A percentile compares a stretch with the other conserved stretches of the same genome.
Conservation (phyloP, 2,329 filamentous ascomycete species). For the Alternaria triticimaculans region DNA sequence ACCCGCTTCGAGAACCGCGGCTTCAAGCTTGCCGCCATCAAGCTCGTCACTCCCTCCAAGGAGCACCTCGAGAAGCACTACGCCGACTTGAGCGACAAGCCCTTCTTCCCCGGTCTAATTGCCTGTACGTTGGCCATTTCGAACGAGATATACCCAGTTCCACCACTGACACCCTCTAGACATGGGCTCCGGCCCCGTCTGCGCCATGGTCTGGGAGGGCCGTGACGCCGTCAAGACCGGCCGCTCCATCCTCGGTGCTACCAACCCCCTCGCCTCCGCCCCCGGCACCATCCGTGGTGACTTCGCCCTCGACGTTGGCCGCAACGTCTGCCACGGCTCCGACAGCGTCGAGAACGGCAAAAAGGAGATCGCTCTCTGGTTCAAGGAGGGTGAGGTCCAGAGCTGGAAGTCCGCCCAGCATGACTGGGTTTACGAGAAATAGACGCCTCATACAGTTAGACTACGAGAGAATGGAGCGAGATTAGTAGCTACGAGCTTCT, state of each 20-base stretch:
- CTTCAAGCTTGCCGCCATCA: conserved; percentile 98
- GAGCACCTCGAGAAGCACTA: conserved; percentile 99
- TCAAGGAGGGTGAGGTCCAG: conserved; percentile 85
- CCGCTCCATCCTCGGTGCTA: conserved; percentile 95
- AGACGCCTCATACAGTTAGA: conserved; percentile 7
- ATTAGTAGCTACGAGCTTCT: conserved; percentile 3
- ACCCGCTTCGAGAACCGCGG: conserved; percentile 96
- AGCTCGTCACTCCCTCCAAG: conserved; percentile 87
- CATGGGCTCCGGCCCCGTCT: conserved; percentile 96
- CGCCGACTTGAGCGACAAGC: conserved; percentile 87
- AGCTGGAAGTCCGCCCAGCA: conserved; percentile 83
- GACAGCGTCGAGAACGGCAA: conserved; percentile 98
- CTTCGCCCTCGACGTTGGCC: conserved; percentile 86
- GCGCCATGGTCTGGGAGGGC: conserved; percentile 99
- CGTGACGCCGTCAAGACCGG: conserved; percentile 99
- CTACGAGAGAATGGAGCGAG: neutral
- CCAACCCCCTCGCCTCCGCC: conserved; percentile 93
- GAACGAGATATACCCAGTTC: neutral
- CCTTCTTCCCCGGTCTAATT: conserved; percentile 95
- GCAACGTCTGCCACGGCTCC: conserved; percentile 99
- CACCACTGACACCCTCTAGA: conserved; percentile 60
- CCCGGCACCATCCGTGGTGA: conserved; percentile 99
- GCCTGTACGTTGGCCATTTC: conserved; percentile 68
- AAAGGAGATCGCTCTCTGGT: conserved; percentile 99
- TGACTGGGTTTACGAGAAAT: conserved; percentile 98